phyloP scores from a whole-genome alignment of 768 basidiomycete genomes.

The Clitopilus passeckerianus region DNA sequence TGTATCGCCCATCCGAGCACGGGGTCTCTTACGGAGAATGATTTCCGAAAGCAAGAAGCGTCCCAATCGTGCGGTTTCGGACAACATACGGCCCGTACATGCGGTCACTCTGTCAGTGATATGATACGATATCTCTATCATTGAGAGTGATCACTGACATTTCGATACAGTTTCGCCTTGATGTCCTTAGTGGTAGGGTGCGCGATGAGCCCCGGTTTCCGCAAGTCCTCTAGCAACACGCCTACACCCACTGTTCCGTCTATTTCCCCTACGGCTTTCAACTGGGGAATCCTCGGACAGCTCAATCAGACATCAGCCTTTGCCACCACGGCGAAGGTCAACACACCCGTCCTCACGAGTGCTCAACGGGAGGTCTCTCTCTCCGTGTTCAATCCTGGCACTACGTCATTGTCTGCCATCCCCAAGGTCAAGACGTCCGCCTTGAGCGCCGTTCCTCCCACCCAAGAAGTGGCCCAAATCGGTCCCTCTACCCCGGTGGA shows the following conservation, averaged over 20 bases:
- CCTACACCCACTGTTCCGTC: constrained; percentile 27
- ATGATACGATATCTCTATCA: constrained; percentile 8
- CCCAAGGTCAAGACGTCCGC: constrained; percentile 3
- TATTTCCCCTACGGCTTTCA: constrained; percentile 16
- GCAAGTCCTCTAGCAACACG: constrained; percentile 20
- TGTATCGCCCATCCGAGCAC: constrained; percentile 35
- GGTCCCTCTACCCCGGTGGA: constrained; percentile 5
- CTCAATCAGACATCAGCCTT: constrained; percentile 32
- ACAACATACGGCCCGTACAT: constrained; percentile 46
- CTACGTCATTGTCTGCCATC: constrained; percentile 31
- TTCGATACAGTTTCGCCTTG: constrained; percentile 51
- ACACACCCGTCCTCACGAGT: constrained; percentile 28
- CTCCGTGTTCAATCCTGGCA: constrained; percentile 44
- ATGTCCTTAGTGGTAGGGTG: constrained; percentile 66
- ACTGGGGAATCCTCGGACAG: constrained; percentile 39
- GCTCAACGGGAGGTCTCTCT: constrained; percentile 46
- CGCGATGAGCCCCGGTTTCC: constrained; percentile 47
- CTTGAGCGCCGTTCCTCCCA: not conserved
- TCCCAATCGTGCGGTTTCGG: constrained; percentile 19
- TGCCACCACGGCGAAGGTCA: constrained; percentile 21
- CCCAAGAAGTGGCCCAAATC: not conserved
- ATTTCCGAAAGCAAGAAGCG: constrained; percentile 32
- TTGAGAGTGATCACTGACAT: constrained; percentile 5
- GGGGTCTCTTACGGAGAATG: constrained; percentile 41
- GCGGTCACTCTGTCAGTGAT: constrained; percentile 61